Percentiles rank a stretch among this genome's conserved stretches.
These are phyloP conservation scores for Cenchrus purpureus DNA, from an alignment of 176 grass and related monocot genomes.

Conservation along the genomic window DNA sequence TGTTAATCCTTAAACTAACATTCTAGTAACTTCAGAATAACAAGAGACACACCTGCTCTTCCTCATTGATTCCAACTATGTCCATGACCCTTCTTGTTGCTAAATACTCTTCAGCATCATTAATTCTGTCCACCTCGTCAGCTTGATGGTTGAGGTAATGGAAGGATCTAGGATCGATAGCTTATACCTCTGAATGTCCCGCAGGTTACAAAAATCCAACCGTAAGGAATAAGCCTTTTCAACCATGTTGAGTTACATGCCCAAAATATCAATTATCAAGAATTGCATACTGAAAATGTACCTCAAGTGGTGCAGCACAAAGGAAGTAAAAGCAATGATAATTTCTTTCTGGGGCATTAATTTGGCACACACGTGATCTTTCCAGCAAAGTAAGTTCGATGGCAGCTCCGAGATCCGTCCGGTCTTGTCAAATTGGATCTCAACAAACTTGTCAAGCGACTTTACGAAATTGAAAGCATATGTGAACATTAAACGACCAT, in stretches of 20 bases:
- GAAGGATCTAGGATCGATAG: conserved; percentile 75
- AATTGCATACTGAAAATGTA: conserved; percentile 41
- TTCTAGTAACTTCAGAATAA: conserved; percentile 37
- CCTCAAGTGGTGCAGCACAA: conserved; percentile 86
- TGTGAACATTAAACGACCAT: conserved; percentile 39
- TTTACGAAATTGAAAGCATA: conserved; percentile 50
- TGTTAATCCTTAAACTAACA: conserved; percentile 34
- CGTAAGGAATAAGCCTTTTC: conserved; percentile 22
- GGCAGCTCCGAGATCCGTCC: conserved; percentile 96
- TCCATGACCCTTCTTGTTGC: conserved; percentile 99
- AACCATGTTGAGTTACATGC: conserved; percentile 18
- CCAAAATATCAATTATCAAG: not conserved
- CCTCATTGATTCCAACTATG: conserved; percentile 96
- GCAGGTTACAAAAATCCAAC: conserved; percentile 34
- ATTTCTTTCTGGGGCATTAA: conserved; percentile 96
- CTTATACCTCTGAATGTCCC: conserved; percentile 83
- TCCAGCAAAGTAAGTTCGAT: conserved; percentile 99
- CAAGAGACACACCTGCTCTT: conserved; percentile 73
- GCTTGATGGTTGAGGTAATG: conserved; percentile 98
- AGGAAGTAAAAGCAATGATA: conserved; percentile 99
- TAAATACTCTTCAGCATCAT: conserved; percentile 98
- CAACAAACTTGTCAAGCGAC: conserved; percentile 99
- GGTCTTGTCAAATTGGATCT: conserved; percentile 99
- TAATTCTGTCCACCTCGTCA: conserved; percentile 90
- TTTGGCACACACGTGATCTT: conserved; percentile 99